These are phyloP conservation scores for Elaeis guineensis DNA, from an alignment of 176 grass and related monocot genomes.

Conservation along the genomic window DNA sequence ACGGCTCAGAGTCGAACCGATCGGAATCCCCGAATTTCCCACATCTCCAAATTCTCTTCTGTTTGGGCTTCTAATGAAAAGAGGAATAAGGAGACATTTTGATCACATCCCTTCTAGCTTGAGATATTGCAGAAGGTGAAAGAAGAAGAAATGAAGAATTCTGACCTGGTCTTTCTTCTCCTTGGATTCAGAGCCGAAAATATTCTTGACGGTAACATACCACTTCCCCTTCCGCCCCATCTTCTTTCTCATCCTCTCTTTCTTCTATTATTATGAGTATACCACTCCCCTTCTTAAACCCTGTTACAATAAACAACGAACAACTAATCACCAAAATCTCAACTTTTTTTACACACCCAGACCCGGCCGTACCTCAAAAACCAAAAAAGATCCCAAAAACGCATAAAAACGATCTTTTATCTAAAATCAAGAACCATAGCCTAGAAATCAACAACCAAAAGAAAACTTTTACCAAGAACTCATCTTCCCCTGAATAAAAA, in stretches of 20 bases:
- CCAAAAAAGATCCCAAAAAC: too few relatives aligned
- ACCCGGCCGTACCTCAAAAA: too few relatives aligned
- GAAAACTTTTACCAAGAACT: slow-evolving; percentile 12
- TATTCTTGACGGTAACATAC: slow-evolving; percentile 61
- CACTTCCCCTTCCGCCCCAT: slow-evolving; percentile 83
- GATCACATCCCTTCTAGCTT: neutral
- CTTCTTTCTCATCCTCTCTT: neutral
- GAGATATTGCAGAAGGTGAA: neutral
- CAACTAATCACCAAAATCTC: too few relatives aligned
- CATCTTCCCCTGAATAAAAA: slow-evolving; percentile 7
- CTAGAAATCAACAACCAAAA: slow-evolving; percentile 17
- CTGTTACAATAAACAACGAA: too few relatives aligned
- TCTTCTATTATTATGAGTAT: neutral
- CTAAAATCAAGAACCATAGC: slow-evolving; percentile 1
- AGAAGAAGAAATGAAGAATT: neutral
- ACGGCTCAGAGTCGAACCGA: slow-evolving; percentile 1
- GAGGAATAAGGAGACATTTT: neutral
- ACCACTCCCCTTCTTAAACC: too few relatives aligned
- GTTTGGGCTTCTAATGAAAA: slow-evolving; percentile 28
- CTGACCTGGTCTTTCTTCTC: slow-evolving; percentile 57
- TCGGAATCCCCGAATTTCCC: slow-evolving; percentile 33
- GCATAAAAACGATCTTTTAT: neutral
- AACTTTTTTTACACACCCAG: too few relatives aligned
- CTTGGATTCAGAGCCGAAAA: slow-evolving; percentile 50
- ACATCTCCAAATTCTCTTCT: slow-evolving; percentile 51